phyloP scores from a whole-genome alignment of 1,284 basidiomycete species.

The Ustilago vetiveriae region DNA sequence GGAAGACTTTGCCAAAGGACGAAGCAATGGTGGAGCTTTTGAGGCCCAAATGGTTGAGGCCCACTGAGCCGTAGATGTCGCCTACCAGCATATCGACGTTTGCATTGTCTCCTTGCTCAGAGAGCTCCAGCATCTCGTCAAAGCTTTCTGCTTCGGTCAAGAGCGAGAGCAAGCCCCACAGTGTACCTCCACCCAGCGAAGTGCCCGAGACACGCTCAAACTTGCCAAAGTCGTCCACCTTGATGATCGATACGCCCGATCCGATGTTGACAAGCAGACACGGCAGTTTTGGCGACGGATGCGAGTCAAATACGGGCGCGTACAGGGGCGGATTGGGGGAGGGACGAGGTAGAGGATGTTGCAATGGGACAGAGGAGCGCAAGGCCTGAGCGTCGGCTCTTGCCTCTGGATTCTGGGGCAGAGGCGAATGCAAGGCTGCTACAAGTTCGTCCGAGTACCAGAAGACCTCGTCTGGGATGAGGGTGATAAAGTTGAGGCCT shows the following conservation, averaged over 20 bases:
- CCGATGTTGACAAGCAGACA: conserved; percentile 98
- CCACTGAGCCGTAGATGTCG: conserved; percentile 94
- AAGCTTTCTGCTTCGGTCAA: conserved; percentile 95
- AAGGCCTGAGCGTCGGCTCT: conserved; percentile 46
- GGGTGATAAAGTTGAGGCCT: conserved; percentile 93
- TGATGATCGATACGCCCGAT: conserved; percentile 96
- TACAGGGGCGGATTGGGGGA: conserved; percentile 91
- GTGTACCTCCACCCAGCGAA: conserved; percentile 96
- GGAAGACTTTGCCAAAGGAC: conserved; percentile 98
- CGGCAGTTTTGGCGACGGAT: conserved; percentile 81
- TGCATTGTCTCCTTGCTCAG: conserved; percentile 91
- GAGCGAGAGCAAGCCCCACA: conserved; percentile 94
- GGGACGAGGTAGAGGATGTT: conserved; percentile 78
- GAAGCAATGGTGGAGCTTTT: conserved; percentile 98
- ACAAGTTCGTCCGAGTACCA: conserved; percentile 98
- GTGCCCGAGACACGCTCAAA: conserved; percentile 98
- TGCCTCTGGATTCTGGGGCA: conserved; percentile 43
- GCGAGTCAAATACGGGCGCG: conserved; percentile 81
- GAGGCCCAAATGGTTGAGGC: conserved; percentile 73
- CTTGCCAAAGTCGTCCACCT: conserved; percentile 91
- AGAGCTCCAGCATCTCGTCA: conserved; percentile 96
- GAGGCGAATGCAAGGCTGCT: conserved; percentile 48
- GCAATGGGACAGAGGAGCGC: conserved; percentile 41
- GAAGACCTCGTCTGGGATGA: conserved; percentile 97
- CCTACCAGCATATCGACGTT: conserved; percentile 98